These are phyloP conservation scores for Oenanthe sinensis DNA, from an alignment of 129 eudicot species.

Conservation along the genomic window DNA sequence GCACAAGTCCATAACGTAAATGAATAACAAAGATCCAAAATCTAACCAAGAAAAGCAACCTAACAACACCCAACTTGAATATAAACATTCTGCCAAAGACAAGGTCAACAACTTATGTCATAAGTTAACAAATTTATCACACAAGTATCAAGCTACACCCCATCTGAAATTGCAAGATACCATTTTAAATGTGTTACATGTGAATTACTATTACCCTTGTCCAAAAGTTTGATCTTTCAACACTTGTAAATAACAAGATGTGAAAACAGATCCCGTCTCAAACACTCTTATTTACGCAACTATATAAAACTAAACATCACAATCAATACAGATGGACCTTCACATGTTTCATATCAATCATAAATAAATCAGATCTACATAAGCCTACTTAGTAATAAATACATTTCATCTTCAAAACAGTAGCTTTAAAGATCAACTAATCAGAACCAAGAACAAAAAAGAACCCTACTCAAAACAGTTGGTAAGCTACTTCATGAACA, in stretches of 20 bases:
- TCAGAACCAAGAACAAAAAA: neutral
- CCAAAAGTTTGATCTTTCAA: neutral
- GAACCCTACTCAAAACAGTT: neutral
- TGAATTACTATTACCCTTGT: neutral
- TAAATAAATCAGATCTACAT: neutral
- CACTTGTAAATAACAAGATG: neutral
- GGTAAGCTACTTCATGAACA: neutral
- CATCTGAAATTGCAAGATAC: neutral
- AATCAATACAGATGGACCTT: neutral
- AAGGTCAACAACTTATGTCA: neutral
- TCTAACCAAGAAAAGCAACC: neutral
- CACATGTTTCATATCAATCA: neutral
- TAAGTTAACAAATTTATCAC: neutral
- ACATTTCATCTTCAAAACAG: neutral
- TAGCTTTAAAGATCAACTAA: neutral
- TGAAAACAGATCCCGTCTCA: neutral
- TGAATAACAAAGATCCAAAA: neutral
- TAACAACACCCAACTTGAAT: neutral
- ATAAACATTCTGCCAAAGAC: neutral
- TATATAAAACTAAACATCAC: neutral
- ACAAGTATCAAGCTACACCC: neutral
- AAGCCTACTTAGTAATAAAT: neutral
- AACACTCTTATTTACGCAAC: neutral
- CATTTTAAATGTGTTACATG: slow-evolving; percentile 1
- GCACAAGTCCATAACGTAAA: neutral